Base-by-base conservation (phyloP, 768 basidiomycete genomes). In the Galerina sulciceps region DNA sequence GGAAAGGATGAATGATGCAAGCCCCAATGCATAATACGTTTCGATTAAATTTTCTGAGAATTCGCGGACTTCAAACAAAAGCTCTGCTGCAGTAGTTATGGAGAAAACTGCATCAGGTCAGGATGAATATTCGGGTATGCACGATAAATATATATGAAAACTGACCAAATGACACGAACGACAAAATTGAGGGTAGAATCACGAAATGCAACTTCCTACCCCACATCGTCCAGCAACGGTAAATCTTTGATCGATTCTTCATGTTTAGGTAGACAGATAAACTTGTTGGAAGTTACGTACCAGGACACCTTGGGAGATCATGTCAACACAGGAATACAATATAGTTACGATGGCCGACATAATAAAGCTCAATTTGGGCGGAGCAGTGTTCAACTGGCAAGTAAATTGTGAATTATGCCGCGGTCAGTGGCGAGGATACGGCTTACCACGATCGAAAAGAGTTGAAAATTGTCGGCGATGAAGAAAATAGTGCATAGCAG, bases 151-250 rank as follows among this genome's bases (percentile, higher is more conserved):
- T 44, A 20, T 10, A 36, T 20, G 14, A 8, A 6, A 20, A 47
- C 43, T 17, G 22, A 59, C 58, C 44, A 34, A 59, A 53, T 26
- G 51, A 59, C 2, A 51, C 17, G 6, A 59, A 47, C 6, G 58
- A 50, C 35, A 59, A 31, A 20, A 53, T 40, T 4, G 52, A 40
- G 1, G 51, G 44, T 10, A 53, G 9, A 13, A 41, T 10, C 15
- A 59, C 26, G 8, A 59, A 5, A 10, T 23, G 17, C 9, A 15
- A n/a, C 17, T 53, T 53, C 1, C 37, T 43, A n/a, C 35, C 51
- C 58, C 58, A 59, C 51, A 59, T 37, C 5, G 46, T 46, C 58
- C 58, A 59, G 26, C 58, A 59, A 10, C 58, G 58, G 31, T 59
- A 59, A 18, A 59, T 53, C 58, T 59, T 46, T 4, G 4, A 31